phyloP scores from a whole-genome alignment of 192 early-diverging fungal genomes.

The Coemansia sp. region DNA sequence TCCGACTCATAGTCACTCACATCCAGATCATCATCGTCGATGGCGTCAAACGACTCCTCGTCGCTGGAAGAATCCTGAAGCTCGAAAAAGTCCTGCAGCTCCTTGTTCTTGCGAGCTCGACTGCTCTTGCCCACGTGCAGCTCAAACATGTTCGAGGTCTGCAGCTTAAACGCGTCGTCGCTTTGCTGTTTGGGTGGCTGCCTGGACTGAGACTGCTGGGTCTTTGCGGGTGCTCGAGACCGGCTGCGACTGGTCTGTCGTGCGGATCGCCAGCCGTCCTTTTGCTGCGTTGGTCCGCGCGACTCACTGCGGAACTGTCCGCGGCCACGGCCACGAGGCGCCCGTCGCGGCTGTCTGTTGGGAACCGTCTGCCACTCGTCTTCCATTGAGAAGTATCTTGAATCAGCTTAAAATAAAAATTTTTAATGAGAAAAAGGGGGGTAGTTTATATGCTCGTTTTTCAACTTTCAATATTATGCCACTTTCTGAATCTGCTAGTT shows the following conservation, averaged over 20 bases:
- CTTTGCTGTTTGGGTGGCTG: conserved; percentile 5
- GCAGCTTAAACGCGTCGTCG: conserved; percentile 23
- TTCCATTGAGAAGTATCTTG: conserved; percentile 8
- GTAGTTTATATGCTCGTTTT: no score
- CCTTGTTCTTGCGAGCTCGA: conserved; percentile 37
- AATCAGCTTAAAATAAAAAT: no score
- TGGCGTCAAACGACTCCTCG: conserved; percentile 39
- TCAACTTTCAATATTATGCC: no score
- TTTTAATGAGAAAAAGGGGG: no score
- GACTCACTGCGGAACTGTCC: conserved; percentile 14
- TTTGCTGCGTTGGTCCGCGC: conserved; percentile 6
- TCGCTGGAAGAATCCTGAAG: conserved; percentile 30
- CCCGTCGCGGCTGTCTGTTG: conserved; percentile 12
- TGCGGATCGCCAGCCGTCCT: conserved; percentile 14
- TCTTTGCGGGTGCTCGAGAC: conserved; percentile 25
- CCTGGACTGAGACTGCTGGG: conserved; percentile 9
- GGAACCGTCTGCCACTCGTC: conserved; percentile 55
- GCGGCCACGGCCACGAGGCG: conserved; percentile 11
- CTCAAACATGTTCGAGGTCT: conserved; percentile 43
- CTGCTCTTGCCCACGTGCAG: conserved; percentile 42
- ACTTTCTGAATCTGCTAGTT: no score
- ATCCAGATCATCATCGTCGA: conserved; percentile 43
- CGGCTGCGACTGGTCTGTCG: conserved; percentile 28
- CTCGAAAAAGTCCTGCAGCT: conserved; percentile 46
- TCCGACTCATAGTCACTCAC: conserved; percentile 48